A percentile compares a stretch with the other conserved stretches of the same genome.
Evolutionary conservation across 2,329 filamentous ascomycete species (phyloP).

Genomic region (Ceratocystis destructans): DNA sequence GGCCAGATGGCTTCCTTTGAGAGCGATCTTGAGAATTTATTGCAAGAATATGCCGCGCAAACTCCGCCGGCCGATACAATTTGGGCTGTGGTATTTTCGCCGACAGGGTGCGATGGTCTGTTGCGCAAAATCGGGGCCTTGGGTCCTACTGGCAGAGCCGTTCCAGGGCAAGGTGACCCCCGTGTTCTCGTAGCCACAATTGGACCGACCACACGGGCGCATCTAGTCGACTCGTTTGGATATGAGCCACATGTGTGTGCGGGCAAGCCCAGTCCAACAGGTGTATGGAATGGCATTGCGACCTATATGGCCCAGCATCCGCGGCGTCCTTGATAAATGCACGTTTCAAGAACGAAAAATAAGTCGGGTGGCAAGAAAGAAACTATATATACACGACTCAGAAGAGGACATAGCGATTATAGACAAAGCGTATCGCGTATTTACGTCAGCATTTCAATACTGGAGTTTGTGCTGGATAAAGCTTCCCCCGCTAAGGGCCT

Average conservation of each 20-base stretch:
- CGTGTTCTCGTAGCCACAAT: slow-evolving; percentile 64
- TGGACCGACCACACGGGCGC: slow-evolving; percentile 77
- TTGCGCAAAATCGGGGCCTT: slow-evolving; percentile 41
- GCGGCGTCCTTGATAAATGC: neutral
- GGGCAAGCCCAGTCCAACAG: slow-evolving; percentile 66
- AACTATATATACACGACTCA: neutral
- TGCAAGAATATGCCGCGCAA: slow-evolving; percentile 48
- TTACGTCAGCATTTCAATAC: neutral
- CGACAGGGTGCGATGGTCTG: slow-evolving; percentile 51
- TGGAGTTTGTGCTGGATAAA: neutral
- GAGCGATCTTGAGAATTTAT: slow-evolving; percentile 42
- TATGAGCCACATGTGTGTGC: slow-evolving; percentile 70
- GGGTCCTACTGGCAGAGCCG: slow-evolving; percentile 26
- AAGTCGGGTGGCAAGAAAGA: neutral
- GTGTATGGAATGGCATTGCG: slow-evolving; percentile 56
- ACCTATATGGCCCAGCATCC: slow-evolving; percentile 17
- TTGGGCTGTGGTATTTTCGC: slow-evolving; percentile 43
- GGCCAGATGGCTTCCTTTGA: slow-evolving; percentile 69
- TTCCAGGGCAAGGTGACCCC: slow-evolving; percentile 23
- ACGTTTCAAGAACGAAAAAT: neutral
- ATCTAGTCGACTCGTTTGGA: slow-evolving; percentile 50
- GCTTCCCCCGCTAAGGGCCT: neutral
- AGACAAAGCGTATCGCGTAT: neutral
- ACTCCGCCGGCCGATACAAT: slow-evolving; percentile 40
- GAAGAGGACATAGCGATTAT: neutral